Conservation (phyloP, 306 rosid species). For the Vachellia collinsii region DNA sequence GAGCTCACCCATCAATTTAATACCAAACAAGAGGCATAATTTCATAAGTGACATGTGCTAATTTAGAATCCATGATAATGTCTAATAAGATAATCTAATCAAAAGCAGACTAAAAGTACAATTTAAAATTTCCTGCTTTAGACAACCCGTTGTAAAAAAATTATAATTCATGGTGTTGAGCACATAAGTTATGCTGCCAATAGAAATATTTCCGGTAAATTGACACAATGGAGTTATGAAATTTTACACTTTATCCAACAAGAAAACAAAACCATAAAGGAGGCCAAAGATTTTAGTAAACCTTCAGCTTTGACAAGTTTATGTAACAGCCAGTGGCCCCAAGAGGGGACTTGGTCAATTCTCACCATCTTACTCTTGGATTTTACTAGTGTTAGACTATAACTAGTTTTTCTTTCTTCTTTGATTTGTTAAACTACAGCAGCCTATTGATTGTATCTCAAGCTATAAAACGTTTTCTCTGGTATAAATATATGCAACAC, state of each 20-base stretch:
- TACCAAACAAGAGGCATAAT: slow-evolving; percentile 16
- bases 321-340: neutral
- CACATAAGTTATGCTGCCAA: slow-evolving; percentile 22
- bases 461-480: neutral
- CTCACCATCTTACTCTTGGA: slow-evolving; percentile 6
- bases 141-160: slow-evolving; percentile 16
- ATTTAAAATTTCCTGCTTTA: slow-evolving; percentile 5
- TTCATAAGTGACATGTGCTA: slow-evolving; percentile 20
- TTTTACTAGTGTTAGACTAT: neutral
- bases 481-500: neutral
- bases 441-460: neutral
- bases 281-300: neutral
- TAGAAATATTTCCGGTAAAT: neutral
- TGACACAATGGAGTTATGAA: slow-evolving; percentile 17
- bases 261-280: neutral
- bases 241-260: slow-evolving; percentile 1
- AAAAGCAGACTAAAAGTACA: slow-evolving; percentile 17
- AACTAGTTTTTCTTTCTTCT: neutral
- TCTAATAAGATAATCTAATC: slow-evolving; percentile 9
- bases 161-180: slow-evolving; percentile 21
- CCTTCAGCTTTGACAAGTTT: neutral
- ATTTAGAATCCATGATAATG: slow-evolving; percentile 23
- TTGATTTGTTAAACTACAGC: neutral
- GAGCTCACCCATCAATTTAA: slow-evolving; percentile 39
- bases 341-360: neutral